phyloP scores from a whole-genome alignment of 345 rosid genomes.

The Anacardium occidentale region DNA sequence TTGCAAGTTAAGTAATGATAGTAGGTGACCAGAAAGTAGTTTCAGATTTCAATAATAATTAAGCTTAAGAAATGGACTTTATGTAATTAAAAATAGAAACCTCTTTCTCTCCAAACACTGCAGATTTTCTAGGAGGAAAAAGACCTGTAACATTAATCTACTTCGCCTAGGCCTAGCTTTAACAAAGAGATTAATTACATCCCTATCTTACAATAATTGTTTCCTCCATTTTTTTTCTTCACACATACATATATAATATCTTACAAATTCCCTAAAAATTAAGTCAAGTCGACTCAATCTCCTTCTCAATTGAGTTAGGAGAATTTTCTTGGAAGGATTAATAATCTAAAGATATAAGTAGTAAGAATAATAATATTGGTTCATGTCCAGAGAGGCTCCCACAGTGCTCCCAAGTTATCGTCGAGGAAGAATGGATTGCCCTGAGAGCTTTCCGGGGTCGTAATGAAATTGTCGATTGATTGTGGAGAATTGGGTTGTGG shows the following conservation, averaged over 20 bases:
- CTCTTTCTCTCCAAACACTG: background rate
- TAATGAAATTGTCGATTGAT: slow-evolving; percentile 37
- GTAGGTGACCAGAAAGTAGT: slow-evolving; percentile 36
- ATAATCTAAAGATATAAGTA: background rate
- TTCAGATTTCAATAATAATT: slow-evolving; percentile 12
- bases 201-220: slow-evolving; percentile 8
- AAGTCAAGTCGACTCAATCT: slow-evolving; percentile 23
- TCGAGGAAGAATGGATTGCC: slow-evolving; percentile 42
- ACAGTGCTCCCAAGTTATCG: slow-evolving; percentile 34
- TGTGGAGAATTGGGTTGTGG: slow-evolving; percentile 31
- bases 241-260: background rate
- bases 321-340: slow-evolving; percentile 24
- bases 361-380: background rate
- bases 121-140: slow-evolving; percentile 9
- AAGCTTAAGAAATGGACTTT: background rate
- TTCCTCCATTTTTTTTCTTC: background rate
- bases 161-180: too few species aligned
- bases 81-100: background rate
- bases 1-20: slow-evolving; percentile 24
- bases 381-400: slow-evolving; percentile 78
- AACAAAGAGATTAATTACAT: slow-evolving; percentile 25
- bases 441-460: slow-evolving; percentile 36
- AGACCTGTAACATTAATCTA: background rate
- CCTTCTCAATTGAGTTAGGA: slow-evolving; percentile 46
- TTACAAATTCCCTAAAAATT: background rate